Conservation (phyloP, 1,284 basidiomycete species). For the Cryptococcus sp. region DNA sequence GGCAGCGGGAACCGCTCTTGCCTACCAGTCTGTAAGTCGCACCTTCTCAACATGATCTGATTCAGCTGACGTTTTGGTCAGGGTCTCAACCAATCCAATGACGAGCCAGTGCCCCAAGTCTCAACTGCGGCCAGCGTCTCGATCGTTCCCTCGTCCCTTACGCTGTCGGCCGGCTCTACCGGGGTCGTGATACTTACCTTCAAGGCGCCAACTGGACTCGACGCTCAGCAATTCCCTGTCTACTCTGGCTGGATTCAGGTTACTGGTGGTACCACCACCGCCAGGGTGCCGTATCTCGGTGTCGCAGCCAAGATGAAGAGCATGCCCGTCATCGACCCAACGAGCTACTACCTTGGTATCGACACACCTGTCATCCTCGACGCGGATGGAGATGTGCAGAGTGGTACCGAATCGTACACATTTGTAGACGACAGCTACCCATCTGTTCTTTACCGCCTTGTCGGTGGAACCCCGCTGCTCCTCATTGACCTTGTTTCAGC, state of each 20-base stretch:
- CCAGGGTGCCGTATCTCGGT: constrained; percentile 43
- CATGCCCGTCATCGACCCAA: constrained; percentile 42
- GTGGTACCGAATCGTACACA: constrained; percentile 56
- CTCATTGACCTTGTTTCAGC: constrained; percentile 57
- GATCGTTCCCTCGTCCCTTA: constrained; percentile 33
- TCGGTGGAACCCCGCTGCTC: constrained; percentile 61
- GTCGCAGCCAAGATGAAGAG: constrained; percentile 48
- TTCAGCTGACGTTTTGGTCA: constrained; percentile 1
- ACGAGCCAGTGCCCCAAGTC: constrained; percentile 31
- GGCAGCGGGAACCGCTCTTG: constrained; percentile 34
- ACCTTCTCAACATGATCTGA: background rate
- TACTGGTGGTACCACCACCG: constrained; percentile 22
- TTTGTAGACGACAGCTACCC: constrained; percentile 56
- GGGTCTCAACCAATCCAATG: constrained; percentile 32
- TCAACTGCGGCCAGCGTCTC: constrained; percentile 31
- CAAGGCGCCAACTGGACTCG: constrained; percentile 34
- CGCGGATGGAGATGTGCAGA: constrained; percentile 20
- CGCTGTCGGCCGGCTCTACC: constrained; percentile 31
- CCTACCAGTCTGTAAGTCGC: constrained; percentile 27
- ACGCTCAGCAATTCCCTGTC: constrained; percentile 37
- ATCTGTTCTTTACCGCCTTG: constrained; percentile 51
- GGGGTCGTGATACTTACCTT: constrained; percentile 32
- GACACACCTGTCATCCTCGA: constrained; percentile 33
- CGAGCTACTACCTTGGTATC: constrained; percentile 34
- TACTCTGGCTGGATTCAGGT: constrained; percentile 46